Conservation (phyloP, 2,329 filamentous ascomycete species). For the Penicillium sp. region DNA sequence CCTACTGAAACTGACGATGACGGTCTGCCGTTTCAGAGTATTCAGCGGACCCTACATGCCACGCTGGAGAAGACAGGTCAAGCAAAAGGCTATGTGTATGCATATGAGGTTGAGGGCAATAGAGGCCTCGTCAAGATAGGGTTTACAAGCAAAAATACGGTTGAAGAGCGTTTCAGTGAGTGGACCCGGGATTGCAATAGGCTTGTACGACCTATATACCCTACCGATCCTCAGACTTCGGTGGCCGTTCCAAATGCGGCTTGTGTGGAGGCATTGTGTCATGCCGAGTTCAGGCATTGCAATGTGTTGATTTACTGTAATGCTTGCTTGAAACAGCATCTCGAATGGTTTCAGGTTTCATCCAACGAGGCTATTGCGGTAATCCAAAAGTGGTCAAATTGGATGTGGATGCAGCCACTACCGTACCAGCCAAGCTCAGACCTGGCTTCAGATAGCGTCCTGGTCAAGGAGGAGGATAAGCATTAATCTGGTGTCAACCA, state of each 20-base stretch:
- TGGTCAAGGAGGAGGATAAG: too few species aligned
- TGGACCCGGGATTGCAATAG: conserved; percentile 9
- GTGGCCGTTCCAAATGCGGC: conserved; percentile 7
- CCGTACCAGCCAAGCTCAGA: conserved; percentile 3
- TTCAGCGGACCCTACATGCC: not conserved
- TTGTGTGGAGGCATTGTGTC: conserved; percentile 7
- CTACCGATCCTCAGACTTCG: not conserved
- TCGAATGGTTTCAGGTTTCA: conserved; percentile 8
- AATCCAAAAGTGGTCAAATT: conserved; percentile 10
- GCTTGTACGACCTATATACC: not conserved
- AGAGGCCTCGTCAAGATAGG: conserved; percentile 8
- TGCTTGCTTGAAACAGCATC: conserved; percentile 5
- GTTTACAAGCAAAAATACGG: not conserved
- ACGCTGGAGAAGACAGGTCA: not conserved
- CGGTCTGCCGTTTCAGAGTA: not conserved
- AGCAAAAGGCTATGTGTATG: conserved; percentile 2
- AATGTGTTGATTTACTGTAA: conserved; percentile 5
- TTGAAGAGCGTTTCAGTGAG: not conserved
- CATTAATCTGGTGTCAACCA: too few species aligned
- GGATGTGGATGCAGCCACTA: conserved; percentile 1
- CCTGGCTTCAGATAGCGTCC: not conserved
- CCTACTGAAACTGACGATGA: not conserved
- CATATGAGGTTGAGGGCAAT: conserved; percentile 13
- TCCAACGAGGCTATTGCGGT: conserved; percentile 1
- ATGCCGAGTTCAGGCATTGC: conserved; percentile 7